Conservation (phyloP, 108 stramenopile genomes). For the Aureococcus anophagefferens region DNA sequence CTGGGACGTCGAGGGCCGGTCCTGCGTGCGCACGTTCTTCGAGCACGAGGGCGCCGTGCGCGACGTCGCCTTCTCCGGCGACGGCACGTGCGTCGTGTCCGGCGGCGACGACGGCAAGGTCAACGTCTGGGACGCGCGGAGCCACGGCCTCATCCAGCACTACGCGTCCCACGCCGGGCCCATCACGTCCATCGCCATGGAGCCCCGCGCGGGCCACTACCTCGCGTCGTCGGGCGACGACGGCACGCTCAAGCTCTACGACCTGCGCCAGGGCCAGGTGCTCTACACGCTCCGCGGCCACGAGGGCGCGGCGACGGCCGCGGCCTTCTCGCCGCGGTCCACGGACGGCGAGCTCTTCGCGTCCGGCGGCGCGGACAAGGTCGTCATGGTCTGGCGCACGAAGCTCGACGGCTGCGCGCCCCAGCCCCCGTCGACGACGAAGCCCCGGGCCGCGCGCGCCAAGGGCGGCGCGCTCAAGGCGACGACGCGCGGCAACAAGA, state of each 20-base stretch:
- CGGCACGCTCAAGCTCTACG: constrained; percentile 47
- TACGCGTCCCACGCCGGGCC: constrained; percentile 40
- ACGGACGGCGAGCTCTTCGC: constrained; percentile 31
- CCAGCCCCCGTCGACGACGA: neutral
- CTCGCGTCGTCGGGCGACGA: constrained; percentile 40
- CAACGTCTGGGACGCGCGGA: constrained; percentile 45
- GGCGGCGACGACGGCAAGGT: constrained; percentile 9
- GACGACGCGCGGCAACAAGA: too few relatives aligned
- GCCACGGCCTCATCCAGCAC: constrained; percentile 46
- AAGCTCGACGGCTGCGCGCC: constrained; percentile 8
- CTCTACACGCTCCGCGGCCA: constrained; percentile 53
- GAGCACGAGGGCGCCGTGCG: constrained; percentile 24
- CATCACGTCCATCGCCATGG: constrained; percentile 27
- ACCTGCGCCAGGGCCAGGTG: constrained; percentile 52
- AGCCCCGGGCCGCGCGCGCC: neutral
- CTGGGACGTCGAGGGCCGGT: constrained; percentile 32
- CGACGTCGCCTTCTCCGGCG: constrained; percentile 25
- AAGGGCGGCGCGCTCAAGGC: neutral
- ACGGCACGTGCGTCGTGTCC: constrained; percentile 22
- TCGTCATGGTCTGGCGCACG: constrained; percentile 45
- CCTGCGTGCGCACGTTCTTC: constrained; percentile 22
- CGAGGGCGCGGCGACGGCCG: constrained; percentile 17
- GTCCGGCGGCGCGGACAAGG: constrained; percentile 36
- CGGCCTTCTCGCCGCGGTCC: constrained; percentile 24
- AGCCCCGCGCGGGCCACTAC: constrained; percentile 36